Conservation (phyloP, 345 rosid genomes). For the Angophora floribunda region DNA sequence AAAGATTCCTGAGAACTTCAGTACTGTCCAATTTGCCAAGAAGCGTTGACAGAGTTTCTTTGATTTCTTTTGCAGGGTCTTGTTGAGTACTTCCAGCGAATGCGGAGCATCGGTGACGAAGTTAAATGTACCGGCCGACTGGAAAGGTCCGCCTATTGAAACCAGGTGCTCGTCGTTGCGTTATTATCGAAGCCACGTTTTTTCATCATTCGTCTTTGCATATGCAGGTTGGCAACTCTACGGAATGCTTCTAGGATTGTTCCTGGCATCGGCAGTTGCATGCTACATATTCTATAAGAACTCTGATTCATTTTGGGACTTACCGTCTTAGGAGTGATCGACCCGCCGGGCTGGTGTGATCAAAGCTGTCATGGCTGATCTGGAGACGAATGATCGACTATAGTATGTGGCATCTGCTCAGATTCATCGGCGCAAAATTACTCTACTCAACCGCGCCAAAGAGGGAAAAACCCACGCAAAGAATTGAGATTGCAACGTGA, state of each 20-base stretch:
- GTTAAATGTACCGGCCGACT: constrained; percentile 77
- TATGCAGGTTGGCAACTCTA: constrained; percentile 92
- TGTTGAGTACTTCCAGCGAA: constrained; percentile 60
- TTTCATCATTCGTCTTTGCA: neutral
- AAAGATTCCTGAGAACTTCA: neutral
- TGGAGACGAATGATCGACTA: constrained; percentile 44
- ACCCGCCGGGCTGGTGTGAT: constrained; percentile 36
- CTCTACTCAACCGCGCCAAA: neutral
- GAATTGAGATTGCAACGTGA: neutral
- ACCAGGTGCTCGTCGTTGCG: fast-evolving
- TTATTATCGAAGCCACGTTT: neutral
- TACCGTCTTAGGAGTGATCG: constrained; percentile 49
- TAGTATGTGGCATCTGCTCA: neutral
- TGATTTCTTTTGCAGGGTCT: constrained; percentile 31
- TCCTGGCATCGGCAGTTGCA: constrained; percentile 63
- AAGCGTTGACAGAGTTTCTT: neutral
- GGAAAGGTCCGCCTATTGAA: constrained; percentile 58
- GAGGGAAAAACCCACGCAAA: neutral
- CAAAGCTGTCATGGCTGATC: constrained; percentile 34
- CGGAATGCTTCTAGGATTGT: constrained; percentile 56
- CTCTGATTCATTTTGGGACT: constrained; percentile 78
- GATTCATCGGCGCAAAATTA: neutral
- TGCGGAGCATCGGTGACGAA: constrained; percentile 83
- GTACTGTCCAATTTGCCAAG: neutral
- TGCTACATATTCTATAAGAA: constrained; percentile 78